Base-by-base conservation (phyloP, 805 yeast species). In the Candida coleopterorum region DNA sequence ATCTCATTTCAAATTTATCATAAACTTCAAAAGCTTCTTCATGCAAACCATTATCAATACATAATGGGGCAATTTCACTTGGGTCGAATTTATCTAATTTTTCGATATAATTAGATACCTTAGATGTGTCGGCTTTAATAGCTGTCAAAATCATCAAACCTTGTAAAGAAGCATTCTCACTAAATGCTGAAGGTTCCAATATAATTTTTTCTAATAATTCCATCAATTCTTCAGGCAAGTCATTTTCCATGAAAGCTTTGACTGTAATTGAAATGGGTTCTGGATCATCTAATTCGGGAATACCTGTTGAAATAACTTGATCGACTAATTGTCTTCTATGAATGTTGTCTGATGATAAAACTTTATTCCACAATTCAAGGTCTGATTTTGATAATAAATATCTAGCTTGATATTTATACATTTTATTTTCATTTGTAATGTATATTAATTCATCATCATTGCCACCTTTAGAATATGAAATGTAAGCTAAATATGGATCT, bases 321-420 rank as follows among this genome's bases (percentile, higher is more conserved):
- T 93, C 99, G 47, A 93, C 73, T 53, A 93, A 72, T 58, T 81
- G 94, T 58, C 95, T 82, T 67, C 96, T 81, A 70, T 90, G 94
- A 43, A 77, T 70, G 60, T 85, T 88, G 32, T 83, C 93, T 29
- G 73, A 75, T 42, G 69, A 52, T 55, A 93, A 72, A 4, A 93
- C 98, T 48, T 70, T 71, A 38, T 76, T 64, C 97, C 97, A 93
- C 46, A 93, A 72, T 6, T 63, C 72, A 17, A 79, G 69, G 56
- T 93, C 96, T n/a, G 96, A 86, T 60, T 95, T 84, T 43, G 78
- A 71, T 49, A 93, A 75, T 52, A 93, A 72, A 58, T 93, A 93
- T 61, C 97, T 81, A n/a, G 97, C 97, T 72, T 93, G 98, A 65
- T 93, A 90, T 63, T 93, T 93, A 75, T 85, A 93, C 99, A 93